phyloP scores from a whole-genome alignment of 1,284 basidiomycete species.

The Ustilago shanxiensis region DNA sequence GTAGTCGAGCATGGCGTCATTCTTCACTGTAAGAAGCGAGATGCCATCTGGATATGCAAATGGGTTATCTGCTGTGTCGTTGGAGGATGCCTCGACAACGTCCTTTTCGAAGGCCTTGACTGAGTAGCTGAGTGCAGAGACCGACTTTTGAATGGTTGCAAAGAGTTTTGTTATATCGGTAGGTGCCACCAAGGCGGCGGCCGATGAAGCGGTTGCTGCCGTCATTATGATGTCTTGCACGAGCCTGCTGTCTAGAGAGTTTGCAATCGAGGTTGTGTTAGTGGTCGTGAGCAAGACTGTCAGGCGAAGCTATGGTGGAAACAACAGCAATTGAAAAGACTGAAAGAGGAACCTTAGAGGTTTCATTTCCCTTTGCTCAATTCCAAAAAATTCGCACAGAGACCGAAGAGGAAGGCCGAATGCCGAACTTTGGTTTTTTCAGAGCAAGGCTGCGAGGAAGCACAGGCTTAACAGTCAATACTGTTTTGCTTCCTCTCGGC shows the following conservation, averaged over 20 bases:
- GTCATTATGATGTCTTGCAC: slow-evolving; percentile 13
- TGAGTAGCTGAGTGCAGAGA: slow-evolving; percentile 34
- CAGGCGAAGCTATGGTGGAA: not conserved
- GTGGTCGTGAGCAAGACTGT: not conserved
- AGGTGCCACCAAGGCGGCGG: slow-evolving; percentile 13
- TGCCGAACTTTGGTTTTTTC: not conserved
- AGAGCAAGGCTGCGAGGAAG: not conserved
- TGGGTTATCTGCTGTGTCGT: slow-evolving; percentile 19
- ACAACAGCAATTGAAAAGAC: not conserved
- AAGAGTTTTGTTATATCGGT: slow-evolving; percentile 30
- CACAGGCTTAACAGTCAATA: not conserved
- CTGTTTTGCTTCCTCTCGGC: too few species aligned
- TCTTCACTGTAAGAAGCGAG: slow-evolving; percentile 89
- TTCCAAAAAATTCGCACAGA: slow-evolving; percentile 9
- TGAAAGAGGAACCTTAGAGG: not conserved
- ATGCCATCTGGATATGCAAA: slow-evolving; percentile 77
- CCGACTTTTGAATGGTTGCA: slow-evolving; percentile 31
- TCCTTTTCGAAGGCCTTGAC: slow-evolving; percentile 40
- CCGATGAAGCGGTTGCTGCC: not conserved
- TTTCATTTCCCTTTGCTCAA: not conserved
- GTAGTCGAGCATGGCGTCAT: slow-evolving; percentile 86
- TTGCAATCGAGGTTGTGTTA: not conserved
- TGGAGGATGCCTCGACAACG: slow-evolving; percentile 17
- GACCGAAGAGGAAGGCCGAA: not conserved
- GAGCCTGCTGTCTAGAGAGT: not conserved